Percentiles rank a stretch among this genome's conserved stretches.
These are phyloP conservation scores for Turritis glabra DNA, from an alignment of 345 rosid genomes.

Conservation along the genomic window DNA sequence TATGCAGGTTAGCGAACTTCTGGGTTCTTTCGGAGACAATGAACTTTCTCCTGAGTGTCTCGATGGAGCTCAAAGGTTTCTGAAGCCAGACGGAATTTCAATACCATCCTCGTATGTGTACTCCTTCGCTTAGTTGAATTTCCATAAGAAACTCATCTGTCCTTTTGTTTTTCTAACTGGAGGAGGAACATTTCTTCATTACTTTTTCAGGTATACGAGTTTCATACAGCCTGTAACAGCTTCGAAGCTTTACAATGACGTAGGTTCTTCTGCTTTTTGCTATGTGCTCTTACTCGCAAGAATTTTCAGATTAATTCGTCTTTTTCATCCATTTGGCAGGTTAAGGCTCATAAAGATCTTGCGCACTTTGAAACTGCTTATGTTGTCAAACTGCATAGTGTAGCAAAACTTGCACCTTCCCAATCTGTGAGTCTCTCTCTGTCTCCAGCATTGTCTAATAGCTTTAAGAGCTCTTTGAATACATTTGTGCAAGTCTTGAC, in stretches of 20 bases:
- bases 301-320: constrained; percentile 4
- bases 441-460: background rate
- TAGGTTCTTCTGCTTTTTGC: constrained; percentile 38
- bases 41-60: constrained; percentile 99
- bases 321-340: constrained; percentile 49
- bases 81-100: constrained; percentile 92
- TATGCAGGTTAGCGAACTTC: constrained; percentile 83
- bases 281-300: constrained; percentile 4
- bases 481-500: constrained; percentile 3
- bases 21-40: constrained; percentile 99
- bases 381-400: constrained; percentile 89
- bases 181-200: background rate
- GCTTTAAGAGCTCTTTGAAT: background rate
- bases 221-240: constrained; percentile 94
- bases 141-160: background rate
- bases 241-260: constrained; percentile 87
- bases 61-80: constrained; percentile 97
- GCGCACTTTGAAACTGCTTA: constrained; percentile 95
- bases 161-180: constrained; percentile 23
- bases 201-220: constrained; percentile 80
- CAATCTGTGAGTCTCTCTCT: constrained; percentile 62
- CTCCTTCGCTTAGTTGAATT: constrained; percentile 6
- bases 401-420: constrained; percentile 83
- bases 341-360: constrained; percentile 87
- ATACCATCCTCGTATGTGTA: constrained; percentile 91